Base-by-base conservation (phyloP, 305 asterid species). In the Rubia peregrina region DNA sequence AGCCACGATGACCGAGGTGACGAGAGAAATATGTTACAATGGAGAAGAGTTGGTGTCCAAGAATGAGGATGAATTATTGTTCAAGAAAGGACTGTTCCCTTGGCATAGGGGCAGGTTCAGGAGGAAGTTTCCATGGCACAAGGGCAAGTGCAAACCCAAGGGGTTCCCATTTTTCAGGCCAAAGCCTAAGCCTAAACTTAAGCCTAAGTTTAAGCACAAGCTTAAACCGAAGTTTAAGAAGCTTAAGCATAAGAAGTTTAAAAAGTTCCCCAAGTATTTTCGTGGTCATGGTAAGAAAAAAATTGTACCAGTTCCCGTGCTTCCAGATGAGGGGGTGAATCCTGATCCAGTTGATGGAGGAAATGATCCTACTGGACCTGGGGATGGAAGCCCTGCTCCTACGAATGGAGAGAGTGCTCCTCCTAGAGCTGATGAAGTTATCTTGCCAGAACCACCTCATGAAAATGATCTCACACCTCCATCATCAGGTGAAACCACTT, bases 131-230 rank as follows among this genome's bases (percentile, higher is more conserved):
- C 69, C 69, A 42, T 65, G 69, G 69, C 69, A 19, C 17, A 65
- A 12, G 53, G 36, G 69, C 17, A n/a, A n/a, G 69, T n/a, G 69
- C 69, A 40, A 19, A 43, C n/a, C 55, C 38, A 64, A 64, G 68
- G n/a, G 38, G n/a, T 41, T 65, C 48, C 69, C 69, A 42, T 9
- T 19, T 11, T 1, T 65, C 16, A 65, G 11, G 38, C 68, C 68
- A 4, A 64, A 40, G 17, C 59, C 59, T 6, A 53, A 51, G 2
- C 57, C 57, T 49, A 49, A 51, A 10, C 59, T 22, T 0, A 53
- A 53, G 59, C 59, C 9, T 1, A 53, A 53, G 59, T 8, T 53
- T 17, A 53, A 53, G 9, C 59, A 3, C n/a, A 53, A 53, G 59
- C 22, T 53, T 19, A 53, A 53, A 53, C 59, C n/a, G 11, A 53